phyloP scores from a whole-genome alignment of 805 yeast genomes.

The baker's yeast (Saccharomyces cerevisiae) region DNA sequence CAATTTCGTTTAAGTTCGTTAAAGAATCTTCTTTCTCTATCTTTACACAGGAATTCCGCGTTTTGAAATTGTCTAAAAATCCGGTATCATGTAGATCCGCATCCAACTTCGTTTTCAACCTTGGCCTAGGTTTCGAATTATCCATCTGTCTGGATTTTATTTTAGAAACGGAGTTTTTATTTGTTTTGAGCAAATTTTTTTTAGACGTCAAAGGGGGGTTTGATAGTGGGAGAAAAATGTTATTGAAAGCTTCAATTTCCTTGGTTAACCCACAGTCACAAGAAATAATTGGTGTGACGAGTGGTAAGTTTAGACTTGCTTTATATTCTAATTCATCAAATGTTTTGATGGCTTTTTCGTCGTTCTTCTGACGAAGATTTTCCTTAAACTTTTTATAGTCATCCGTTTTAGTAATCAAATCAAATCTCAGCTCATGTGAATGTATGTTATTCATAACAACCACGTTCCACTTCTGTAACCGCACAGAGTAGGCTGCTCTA shows the following conservation, averaged over 20 bases:
- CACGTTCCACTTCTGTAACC: constrained; percentile 47
- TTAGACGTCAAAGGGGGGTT: neutral
- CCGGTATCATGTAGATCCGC: neutral
- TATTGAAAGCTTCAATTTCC: constrained; percentile 27
- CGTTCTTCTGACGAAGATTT: constrained; percentile 17
- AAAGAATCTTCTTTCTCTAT: neutral
- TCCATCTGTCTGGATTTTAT: neutral
- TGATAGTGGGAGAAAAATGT: constrained; percentile 21
- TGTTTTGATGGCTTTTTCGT: constrained; percentile 24
- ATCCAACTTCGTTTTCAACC: neutral
- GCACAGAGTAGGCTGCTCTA: constrained; percentile 49
- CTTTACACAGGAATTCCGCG: neutral
- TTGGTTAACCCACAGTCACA: constrained; percentile 33
- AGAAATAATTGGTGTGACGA: constrained; percentile 23
- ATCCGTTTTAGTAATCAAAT: constrained; percentile 22
- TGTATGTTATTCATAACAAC: constrained; percentile 53
- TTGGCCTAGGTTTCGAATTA: neutral
- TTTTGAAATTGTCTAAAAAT: neutral
- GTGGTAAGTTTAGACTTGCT: constrained; percentile 25
- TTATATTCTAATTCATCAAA: constrained; percentile 30
- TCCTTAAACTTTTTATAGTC: constrained; percentile 29
- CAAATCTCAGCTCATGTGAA: constrained; percentile 39
- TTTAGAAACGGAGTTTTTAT: neutral
- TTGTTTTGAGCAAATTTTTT: neutral
- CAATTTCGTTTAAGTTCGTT: constrained; percentile 23